A percentile compares a stretch with the other conserved stretches of the same genome.
phyloP scores from a whole-genome alignment of 306 rosid genomes.

The apple (Malus domestica) region ASM211411v1 NC_041797.1:20249501-20250000 shows the following conservation, averaged over 20 bases:
- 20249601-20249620: background rate
- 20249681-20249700: background rate
- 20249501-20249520: background rate
- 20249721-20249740: background rate
- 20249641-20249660: background rate
- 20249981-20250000: fast-evolving
- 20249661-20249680: background rate
- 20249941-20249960: too few species aligned
- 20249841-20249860: too few species aligned
- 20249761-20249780: conserved; percentile 4
- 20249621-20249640: background rate
- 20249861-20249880: too few species aligned
- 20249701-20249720: background rate
- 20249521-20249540: background rate
- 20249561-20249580: background rate
- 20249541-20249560: background rate
- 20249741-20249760: background rate
- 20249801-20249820: too few species aligned
- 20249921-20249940: too few species aligned
- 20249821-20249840: too few species aligned
- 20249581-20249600: background rate
- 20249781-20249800: background rate
- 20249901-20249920: fast-evolving
- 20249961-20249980: too few species aligned
- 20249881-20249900: too few species aligned